phyloP scores from a whole-genome alignment of 768 basidiomycete species.

The Psilocybe sp. region DNA sequence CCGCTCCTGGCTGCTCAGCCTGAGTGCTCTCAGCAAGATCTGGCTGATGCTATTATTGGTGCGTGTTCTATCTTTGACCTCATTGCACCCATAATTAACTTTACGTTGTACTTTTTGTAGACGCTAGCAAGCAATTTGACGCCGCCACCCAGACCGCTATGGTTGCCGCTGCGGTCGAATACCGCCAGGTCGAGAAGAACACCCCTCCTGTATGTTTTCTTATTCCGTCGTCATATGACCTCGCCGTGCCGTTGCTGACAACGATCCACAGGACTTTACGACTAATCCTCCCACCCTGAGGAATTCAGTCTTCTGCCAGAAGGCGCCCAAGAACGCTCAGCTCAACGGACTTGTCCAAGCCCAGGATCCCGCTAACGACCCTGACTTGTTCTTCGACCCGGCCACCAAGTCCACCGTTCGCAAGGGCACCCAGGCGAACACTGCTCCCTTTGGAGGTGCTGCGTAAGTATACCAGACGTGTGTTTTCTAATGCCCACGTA shows the following conservation, averaged over 20 bases:
- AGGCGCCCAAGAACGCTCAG: slow-evolving; percentile 45
- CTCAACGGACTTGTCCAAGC: slow-evolving; percentile 48
- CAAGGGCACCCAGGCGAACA: slow-evolving; percentile 47
- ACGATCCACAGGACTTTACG: slow-evolving; percentile 41
- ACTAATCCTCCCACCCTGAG: slow-evolving; percentile 46
- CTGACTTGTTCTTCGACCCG: slow-evolving; percentile 50
- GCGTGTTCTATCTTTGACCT: slow-evolving; percentile 10
- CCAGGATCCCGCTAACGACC: slow-evolving; percentile 52
- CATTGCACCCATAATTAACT: not conserved
- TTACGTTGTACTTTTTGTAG: slow-evolving; percentile 20
- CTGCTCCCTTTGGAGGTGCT: slow-evolving; percentile 40
- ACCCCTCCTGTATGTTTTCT: slow-evolving; percentile 45
- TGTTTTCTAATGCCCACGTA: not conserved
- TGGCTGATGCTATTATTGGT: slow-evolving; percentile 58
- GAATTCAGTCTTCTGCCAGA: slow-evolving; percentile 59
- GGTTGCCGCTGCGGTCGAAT: slow-evolving; percentile 50
- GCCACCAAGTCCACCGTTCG: slow-evolving; percentile 34
- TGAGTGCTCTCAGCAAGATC: slow-evolving; percentile 56
- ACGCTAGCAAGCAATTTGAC: slow-evolving; percentile 52
- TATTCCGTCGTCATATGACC: not conserved
- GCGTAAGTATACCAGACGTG: slow-evolving; percentile 2
- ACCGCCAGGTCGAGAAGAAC: slow-evolving; percentile 58
- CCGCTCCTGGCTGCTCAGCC: slow-evolving; percentile 50
- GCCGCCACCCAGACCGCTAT: slow-evolving; percentile 46
- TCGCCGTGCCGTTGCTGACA: not conserved